A percentile compares a stretch with the other conserved stretches of the same genome.
phyloP scores from a whole-genome alignment of 345 rosid species.

The Barbarea vulgaris region DNA sequence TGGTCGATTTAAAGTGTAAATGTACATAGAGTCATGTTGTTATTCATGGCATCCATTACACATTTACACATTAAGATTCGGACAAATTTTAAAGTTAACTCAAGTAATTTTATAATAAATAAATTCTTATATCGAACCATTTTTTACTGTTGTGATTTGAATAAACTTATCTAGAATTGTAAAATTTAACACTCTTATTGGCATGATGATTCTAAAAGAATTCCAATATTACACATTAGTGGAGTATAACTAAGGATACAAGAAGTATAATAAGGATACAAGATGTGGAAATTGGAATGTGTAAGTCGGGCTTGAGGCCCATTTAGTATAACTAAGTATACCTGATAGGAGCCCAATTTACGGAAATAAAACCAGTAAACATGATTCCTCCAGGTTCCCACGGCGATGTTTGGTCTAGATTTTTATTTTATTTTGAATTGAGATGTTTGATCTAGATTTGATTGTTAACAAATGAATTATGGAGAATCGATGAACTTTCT shows the following conservation, averaged over 20 bases:
- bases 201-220: not conserved
- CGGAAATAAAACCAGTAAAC: not conserved
- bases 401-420: not conserved
- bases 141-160: not conserved
- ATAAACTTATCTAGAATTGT: not conserved
- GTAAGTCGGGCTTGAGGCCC: slow-evolving; percentile 11
- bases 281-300: not conserved
- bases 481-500: not conserved
- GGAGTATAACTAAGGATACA: not conserved
- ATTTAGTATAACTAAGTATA: not conserved
- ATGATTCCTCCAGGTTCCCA: not conserved
- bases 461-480: not conserved
- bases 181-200: not conserved
- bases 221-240: no score
- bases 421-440: no score
- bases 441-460: no score
- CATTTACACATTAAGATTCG: slow-evolving; percentile 21
- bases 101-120: not conserved
- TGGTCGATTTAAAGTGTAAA: slow-evolving; percentile 11
- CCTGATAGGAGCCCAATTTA: not conserved
- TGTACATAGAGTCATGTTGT: slow-evolving; percentile 24
- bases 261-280: not conserved
- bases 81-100: not conserved
- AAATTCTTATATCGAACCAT: not conserved
- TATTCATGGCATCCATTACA: slow-evolving; percentile 29